A percentile compares a stretch with the other conserved stretches of the same genome.
These are phyloP conservation scores for Calonectria leucothoes DNA, from an alignment of 2,329 filamentous ascomycete species.

Conservation along the genomic window DNA sequence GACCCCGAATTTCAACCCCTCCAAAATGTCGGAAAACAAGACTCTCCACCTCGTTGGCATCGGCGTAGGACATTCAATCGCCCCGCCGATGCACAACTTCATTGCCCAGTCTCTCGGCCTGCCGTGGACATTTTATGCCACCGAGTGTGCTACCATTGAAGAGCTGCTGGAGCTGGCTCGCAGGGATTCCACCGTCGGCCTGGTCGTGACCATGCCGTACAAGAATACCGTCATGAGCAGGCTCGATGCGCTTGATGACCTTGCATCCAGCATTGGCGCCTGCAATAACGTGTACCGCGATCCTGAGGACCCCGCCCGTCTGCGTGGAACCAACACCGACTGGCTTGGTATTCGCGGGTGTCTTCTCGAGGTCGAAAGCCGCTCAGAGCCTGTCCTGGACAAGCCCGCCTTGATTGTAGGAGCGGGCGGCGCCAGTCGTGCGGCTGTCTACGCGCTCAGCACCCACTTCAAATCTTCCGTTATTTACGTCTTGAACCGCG, in stretches of 20 bases:
- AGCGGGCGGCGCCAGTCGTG: constrained; percentile 55
- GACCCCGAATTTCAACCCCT: background rate
- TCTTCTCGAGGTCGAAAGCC: constrained; percentile 34
- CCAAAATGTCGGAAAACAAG: constrained; percentile 18
- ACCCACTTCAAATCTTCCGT: constrained; percentile 39
- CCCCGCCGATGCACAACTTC: constrained; percentile 52
- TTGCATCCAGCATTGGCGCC: constrained; percentile 50
- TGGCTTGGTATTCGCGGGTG: constrained; percentile 55
- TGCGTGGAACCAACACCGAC: constrained; percentile 56
- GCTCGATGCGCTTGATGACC: constrained; percentile 51
- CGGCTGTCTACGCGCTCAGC: constrained; percentile 51
- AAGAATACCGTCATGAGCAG: constrained; percentile 50
- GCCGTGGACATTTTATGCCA: constrained; percentile 45
- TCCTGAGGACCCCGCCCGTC: constrained; percentile 31
- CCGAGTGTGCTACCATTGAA: constrained; percentile 47
- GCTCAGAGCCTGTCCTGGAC: constrained; percentile 16
- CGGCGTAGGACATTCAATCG: constrained; percentile 54
- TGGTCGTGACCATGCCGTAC: constrained; percentile 53
- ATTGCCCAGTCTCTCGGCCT: constrained; percentile 48
- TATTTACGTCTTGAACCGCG: constrained; percentile 53
- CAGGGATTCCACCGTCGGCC: constrained; percentile 41
- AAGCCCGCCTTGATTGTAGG: constrained; percentile 51
- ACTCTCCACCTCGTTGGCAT: constrained; percentile 51
- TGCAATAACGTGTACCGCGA: constrained; percentile 50
- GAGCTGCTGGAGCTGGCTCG: constrained; percentile 45